Base-by-base conservation (phyloP, 345 rosid genomes). In the Aquilaria malaccensis region DNA sequence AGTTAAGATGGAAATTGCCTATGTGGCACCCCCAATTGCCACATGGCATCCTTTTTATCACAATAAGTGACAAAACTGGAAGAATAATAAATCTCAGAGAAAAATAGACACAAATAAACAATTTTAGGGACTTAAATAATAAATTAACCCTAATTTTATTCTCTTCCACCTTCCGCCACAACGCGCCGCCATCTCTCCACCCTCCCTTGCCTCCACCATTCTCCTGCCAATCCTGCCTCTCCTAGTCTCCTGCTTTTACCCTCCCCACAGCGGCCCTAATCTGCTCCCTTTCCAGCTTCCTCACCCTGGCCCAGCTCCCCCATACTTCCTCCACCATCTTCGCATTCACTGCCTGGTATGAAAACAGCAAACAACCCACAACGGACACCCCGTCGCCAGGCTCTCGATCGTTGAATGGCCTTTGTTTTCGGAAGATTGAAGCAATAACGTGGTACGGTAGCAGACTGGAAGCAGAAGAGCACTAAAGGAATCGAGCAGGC, bases 281-380 rank as follows among this genome's bases (percentile, higher is more conserved):
- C 73, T 80, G 78, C 7, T 63, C 71, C 49, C 71, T 70, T 30
- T 52, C 68, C 13, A 69, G 74, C 9, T 68, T 37, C 30, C 71
- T 48, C 48, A 55, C 67, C 32, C 79, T 61, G 55, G 66, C 66
- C 30, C 81, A 74, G 0, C 52, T 69, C 66, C 33, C 53, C 77
- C 80, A 79, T 2, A 73, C 48, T 11, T 74, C 84, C n/a, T 66
- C 75, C 3, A 73, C 53, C 45, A 80, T 66, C 75, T 57, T 80
- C 13, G 79, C 74, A 7, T 74, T 76, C 46, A 72, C 69, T 45
- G 10, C 9, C 22, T 80, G 84, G 33, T 80, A 81, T 0, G 84
- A 33, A 72, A 72, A 80, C 37, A 66, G 79, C 2, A 79, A 80
- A 32, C 60, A 60, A 0, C 68, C 73, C 61, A 79, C 75, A 74